These are phyloP conservation scores for Berberis thunbergii DNA, from an alignment of 164 flowering plant species.

Conservation along the genomic window DNA sequence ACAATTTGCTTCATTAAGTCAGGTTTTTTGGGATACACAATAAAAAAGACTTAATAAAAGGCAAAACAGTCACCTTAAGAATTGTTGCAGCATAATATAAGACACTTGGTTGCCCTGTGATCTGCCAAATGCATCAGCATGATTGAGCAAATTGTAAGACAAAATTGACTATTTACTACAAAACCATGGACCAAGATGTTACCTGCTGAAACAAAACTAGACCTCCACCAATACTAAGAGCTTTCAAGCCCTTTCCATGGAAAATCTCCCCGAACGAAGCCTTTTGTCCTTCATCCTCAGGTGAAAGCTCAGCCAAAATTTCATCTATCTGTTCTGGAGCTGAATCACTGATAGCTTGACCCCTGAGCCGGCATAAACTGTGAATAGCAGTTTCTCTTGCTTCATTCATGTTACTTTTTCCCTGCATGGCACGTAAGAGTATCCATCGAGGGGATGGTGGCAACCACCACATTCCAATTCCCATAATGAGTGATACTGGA, in stretches of 20 bases:
- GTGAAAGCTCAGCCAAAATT: conserved; percentile 66
- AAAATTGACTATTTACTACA: neutral
- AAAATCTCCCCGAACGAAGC: conserved; percentile 59
- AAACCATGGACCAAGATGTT: conserved; percentile 2
- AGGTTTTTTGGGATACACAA: too few species aligned
- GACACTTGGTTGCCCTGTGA: conserved; percentile 99
- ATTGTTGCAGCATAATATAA: conserved; percentile 93
- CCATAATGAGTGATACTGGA: conserved; percentile 77
- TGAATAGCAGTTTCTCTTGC: conserved; percentile 55
- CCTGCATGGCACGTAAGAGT: conserved; percentile 72
- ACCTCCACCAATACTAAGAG: conserved; percentile 81
- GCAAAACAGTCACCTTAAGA: conserved; percentile 52
- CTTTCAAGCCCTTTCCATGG: conserved; percentile 83
- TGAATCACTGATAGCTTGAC: conserved; percentile 47
- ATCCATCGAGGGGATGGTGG: conserved; percentile 97
- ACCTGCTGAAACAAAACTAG: conserved; percentile 96
- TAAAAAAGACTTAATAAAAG: neutral
- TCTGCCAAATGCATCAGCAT: conserved; percentile 36
- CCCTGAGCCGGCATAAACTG: conserved; percentile 71
- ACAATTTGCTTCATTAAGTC: too few species aligned
- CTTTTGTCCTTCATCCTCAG: conserved; percentile 45
- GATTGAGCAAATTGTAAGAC: neutral
- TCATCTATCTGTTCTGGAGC: conserved; percentile 67
- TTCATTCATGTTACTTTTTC: conserved; percentile 51
- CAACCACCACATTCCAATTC: conserved; percentile 91